Conservation (phyloP, 345 rosid species). For the Brassica nigra region DNA sequence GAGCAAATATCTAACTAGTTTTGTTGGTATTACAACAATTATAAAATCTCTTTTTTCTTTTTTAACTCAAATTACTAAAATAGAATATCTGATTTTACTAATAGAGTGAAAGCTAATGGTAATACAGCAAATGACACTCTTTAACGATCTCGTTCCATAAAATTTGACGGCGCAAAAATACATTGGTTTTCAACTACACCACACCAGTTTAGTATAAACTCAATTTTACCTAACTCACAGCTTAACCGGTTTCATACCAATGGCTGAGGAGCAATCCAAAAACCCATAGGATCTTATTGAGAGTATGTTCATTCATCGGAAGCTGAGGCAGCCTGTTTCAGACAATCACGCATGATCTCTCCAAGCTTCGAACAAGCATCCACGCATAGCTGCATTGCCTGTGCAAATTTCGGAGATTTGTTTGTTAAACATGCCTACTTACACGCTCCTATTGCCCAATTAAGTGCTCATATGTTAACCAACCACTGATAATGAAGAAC, state of each 20-base stretch:
- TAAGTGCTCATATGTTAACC: background rate
- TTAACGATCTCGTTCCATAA: background rate
- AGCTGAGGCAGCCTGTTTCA: conserved; percentile 68
- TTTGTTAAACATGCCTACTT: background rate
- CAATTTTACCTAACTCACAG: conserved; percentile 8
- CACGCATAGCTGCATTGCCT: conserved; percentile 89
- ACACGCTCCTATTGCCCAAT: background rate
- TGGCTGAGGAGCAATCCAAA: conserved; percentile 22
- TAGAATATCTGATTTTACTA: no score
- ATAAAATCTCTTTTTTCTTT: background rate
- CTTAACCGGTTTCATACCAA: conserved; percentile 10
- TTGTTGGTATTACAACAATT: no score
- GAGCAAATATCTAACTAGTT: no score
- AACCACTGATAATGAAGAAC: background rate
- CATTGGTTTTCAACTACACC: conserved; percentile 13
- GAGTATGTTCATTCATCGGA: conserved; percentile 47
- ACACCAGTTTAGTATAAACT: background rate
- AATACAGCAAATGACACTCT: background rate
- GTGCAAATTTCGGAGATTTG: conserved; percentile 33
- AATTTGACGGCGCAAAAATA: background rate
- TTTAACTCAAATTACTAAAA: background rate
- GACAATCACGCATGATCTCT: conserved; percentile 76
- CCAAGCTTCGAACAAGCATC: conserved; percentile 84
- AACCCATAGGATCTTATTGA: conserved; percentile 4
- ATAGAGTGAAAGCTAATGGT: background rate